A percentile compares a stretch with the other conserved stretches of the same genome.
Evolutionary conservation across 106 monocot genomes (phyloP).

Genomic region (Allium fistulosum): DNA sequence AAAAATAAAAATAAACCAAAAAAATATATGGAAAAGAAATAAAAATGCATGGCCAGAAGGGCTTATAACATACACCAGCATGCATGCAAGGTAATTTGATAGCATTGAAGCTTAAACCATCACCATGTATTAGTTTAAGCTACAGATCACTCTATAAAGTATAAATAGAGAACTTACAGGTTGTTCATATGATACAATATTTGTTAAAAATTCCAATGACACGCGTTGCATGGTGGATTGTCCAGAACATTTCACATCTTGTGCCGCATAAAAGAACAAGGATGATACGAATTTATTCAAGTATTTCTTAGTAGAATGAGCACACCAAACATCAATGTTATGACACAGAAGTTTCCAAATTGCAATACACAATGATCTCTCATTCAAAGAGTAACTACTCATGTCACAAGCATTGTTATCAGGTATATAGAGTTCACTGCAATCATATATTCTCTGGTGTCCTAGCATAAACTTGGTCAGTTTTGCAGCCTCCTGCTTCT

Average conservation of each 20-base stretch:
- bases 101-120: too few relatives aligned
- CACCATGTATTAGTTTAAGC: too few relatives aligned
- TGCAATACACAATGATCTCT: constrained; percentile 43
- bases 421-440: constrained; percentile 1
- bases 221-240: constrained; percentile 34
- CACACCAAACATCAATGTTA: constrained; percentile 72
- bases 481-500: constrained; percentile 40
- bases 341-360: constrained; percentile 72
- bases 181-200: constrained; percentile 56
- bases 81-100: too few relatives aligned
- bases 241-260: constrained; percentile 7
- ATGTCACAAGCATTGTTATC: constrained; percentile 41
- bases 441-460: neutral
- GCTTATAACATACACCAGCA: too few relatives aligned
- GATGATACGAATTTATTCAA: constrained; percentile 50
- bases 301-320: constrained; percentile 43
- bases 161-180: constrained; percentile 24
- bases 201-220: constrained; percentile 51
- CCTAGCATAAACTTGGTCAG: constrained; percentile 45
- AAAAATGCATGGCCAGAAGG: neutral
- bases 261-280: constrained; percentile 33
- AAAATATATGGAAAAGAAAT: neutral
- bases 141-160: too few relatives aligned
- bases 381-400: constrained; percentile 53
- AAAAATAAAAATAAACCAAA: neutral